Evolutionary conservation across 148 eudicot species (phyloP).

Genomic region (Beta vulgaris): DNA sequence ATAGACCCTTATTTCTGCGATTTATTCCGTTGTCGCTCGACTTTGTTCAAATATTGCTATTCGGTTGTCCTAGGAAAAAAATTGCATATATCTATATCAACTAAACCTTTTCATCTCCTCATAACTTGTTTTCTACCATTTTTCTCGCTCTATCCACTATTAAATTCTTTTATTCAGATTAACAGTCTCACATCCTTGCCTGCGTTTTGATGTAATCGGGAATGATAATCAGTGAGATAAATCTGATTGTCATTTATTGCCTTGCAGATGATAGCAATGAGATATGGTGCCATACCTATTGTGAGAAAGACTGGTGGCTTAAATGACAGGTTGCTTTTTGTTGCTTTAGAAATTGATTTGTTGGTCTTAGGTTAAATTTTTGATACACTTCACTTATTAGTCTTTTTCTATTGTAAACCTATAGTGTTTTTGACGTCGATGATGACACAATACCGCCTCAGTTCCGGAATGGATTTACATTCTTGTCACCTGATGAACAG

Average conservation of each 20-base stretch:
- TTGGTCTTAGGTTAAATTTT: not conserved
- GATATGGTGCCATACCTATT: slow-evolving; percentile 83
- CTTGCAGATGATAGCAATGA: slow-evolving; percentile 96
- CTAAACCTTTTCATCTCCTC: too few relatives aligned
- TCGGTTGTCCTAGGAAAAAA: too few relatives aligned
- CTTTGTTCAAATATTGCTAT: too few relatives aligned
- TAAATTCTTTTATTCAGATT: too few relatives aligned
- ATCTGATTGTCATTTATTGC: slow-evolving; percentile 3
- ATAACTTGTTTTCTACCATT: too few relatives aligned
- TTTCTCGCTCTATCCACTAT: too few relatives aligned
- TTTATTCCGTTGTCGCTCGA: too few relatives aligned
- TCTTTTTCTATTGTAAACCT: not conserved
- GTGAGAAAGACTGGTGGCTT: slow-evolving; percentile 94
- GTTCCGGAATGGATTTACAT: slow-evolving; percentile 84
- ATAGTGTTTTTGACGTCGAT: slow-evolving; percentile 88
- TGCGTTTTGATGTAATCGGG: not conserved
- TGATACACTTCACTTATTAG: not conserved
- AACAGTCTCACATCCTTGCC: not conserved
- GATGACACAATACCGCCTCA: slow-evolving; percentile 65
- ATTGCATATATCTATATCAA: too few relatives aligned
- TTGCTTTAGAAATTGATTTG: not conserved
- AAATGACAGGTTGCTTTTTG: slow-evolving; percentile 72
- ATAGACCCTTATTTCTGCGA: too few relatives aligned
- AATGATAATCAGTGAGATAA: not conserved
- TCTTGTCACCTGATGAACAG: slow-evolving; percentile 76